These are phyloP conservation scores for Cicer judaicum DNA, from an alignment of 306 rosid species.

Conservation along the genomic window DNA sequence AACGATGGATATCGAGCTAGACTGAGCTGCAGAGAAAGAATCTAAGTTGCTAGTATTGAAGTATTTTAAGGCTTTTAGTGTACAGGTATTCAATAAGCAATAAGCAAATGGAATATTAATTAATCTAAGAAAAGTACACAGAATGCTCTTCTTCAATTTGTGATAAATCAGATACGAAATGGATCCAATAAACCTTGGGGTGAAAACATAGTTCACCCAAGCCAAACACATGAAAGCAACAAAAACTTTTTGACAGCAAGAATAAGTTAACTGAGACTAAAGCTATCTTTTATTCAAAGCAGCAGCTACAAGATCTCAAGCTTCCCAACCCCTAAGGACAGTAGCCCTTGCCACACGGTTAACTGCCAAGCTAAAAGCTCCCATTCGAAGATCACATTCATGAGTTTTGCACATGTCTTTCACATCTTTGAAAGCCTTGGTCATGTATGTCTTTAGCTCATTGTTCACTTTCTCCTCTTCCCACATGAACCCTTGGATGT, in stretches of 20 bases:
- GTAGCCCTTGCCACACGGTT: constrained; percentile 92
- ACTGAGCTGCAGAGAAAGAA: neutral
- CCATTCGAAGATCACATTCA: constrained; percentile 88
- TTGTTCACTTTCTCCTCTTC: constrained; percentile 84
- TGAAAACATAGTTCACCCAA: constrained; percentile 33
- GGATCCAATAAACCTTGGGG: constrained; percentile 33
- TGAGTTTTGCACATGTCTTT: constrained; percentile 87
- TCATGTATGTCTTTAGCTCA: constrained; percentile 78
- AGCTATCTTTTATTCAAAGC: constrained; percentile 49
- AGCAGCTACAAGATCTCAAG: constrained; percentile 49
- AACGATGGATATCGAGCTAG: neutral
- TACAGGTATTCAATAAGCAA: constrained; percentile 4
- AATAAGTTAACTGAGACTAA: constrained; percentile 36
- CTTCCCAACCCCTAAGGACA: constrained; percentile 93
- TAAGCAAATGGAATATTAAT: constrained; percentile 16
- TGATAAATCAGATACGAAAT: constrained; percentile 27
- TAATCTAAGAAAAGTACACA: constrained; percentile 12
- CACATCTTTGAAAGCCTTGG: constrained; percentile 77
- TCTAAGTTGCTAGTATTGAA: neutral
- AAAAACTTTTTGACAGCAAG: constrained; percentile 36
- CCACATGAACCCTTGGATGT: constrained; percentile 99
- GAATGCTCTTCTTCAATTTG: constrained; percentile 18
- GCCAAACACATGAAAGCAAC: constrained; percentile 34
- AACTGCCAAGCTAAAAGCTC: constrained; percentile 87
- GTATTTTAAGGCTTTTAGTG: neutral